Evolutionary conservation across 768 basidiomycete species (phyloP), one percentile per base, ranked within the genome.

Genomic region (Leucogyrophana mollusca): DNA sequence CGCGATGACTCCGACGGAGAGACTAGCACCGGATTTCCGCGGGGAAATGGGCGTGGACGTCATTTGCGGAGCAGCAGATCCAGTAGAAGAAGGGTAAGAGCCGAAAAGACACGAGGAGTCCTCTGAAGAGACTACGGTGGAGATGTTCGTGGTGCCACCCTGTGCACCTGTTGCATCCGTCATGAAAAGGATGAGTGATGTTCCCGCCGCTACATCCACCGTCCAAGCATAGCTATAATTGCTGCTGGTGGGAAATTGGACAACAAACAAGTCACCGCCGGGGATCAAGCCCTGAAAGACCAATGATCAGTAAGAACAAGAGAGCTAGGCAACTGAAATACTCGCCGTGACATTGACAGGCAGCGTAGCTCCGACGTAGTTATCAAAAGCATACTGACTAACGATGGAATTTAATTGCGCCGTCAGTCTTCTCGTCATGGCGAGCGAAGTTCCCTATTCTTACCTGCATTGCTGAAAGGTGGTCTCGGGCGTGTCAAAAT

Each of bases 391-490:
- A 53, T 73, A 83, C 5, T 74, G 63, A 44, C 82, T 82, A 34
- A 13, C 34, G 20, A n/a, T 41, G 30, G 9, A 18, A 39, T 13
- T 36, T 56, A 13, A 59, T 8, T n/a, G n/a, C n/a, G n/a, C n/a
- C n/a, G n/a, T n/a, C n/a, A n/a, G n/a, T n/a, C n/a, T n/a, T n/a
- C n/a, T n/a, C n/a, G n/a, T n/a, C n/a, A n/a, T n/a, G n/a, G n/a
- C n/a, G n/a, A n/a, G n/a, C n/a, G n/a, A n/a, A 47, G 34, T 24
- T 14, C 13, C 21, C 27, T 20, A 17, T 20, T 39, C 73, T 56
- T 54, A 80, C 85, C 73, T 67, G 76, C 85, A 87, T 61, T 87
- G 82, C 49, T 74, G 67, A 35, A 85, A 24, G 82, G 70, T 24
- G 66, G 53, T 47, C n/a, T n/a, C n/a, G n/a, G 81, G 73, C n/a